A percentile compares a stretch with the other conserved stretches of the same genome.
phyloP scores from a whole-genome alignment of 2,329 filamentous ascomycete species.

The Ilyonectria robusta region DNA sequence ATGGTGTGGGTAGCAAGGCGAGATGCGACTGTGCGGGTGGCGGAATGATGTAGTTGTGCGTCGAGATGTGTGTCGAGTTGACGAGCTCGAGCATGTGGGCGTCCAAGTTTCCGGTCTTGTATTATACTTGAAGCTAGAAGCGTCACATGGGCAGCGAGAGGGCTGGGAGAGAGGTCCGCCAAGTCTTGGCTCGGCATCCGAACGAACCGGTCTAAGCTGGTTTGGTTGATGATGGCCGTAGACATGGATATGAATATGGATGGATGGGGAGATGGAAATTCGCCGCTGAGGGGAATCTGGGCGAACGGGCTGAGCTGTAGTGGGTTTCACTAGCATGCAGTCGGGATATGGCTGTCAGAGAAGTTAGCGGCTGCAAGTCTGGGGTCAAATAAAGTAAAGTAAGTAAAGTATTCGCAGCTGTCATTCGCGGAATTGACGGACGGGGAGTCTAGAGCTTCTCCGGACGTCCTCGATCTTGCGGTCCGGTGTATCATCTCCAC shows the following conservation, averaged over 20 bases:
- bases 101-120: background rate
- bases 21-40: background rate
- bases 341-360: constrained; percentile 2
- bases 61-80: background rate
- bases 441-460: background rate
- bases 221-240: no score
- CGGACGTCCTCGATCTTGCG: background rate
- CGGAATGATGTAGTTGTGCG: background rate
- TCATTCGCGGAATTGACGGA: background rate
- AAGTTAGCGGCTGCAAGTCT: background rate
- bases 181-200: background rate
- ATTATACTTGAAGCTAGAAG: constrained; percentile 18
- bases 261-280: constrained; percentile 6
- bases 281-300: background rate
- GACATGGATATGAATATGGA: background rate
- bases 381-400: background rate
- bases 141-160: constrained; percentile 1
- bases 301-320: background rate
- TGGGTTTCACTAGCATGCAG: constrained; percentile 21
- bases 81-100: background rate
- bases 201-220: no score
- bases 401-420: background rate
- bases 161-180: constrained; percentile 1
- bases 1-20: background rate
- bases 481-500: background rate